These are phyloP conservation scores for Immersiporthe knoxdaviesiana DNA, from an alignment of 2,329 filamentous ascomycete species.

Conservation along the genomic window DNA sequence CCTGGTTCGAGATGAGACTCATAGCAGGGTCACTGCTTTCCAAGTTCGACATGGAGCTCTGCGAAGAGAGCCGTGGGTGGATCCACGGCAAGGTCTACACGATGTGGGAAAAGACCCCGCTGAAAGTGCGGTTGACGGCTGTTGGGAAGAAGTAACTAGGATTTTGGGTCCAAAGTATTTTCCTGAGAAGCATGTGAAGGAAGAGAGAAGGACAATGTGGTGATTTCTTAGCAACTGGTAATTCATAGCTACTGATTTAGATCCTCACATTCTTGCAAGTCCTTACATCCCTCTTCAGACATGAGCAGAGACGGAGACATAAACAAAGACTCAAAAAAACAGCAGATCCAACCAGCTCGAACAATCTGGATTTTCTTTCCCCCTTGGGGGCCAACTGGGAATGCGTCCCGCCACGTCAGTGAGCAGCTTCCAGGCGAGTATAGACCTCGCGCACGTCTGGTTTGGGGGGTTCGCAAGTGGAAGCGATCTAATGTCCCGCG, in stretches of 20 bases:
- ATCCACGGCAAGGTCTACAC: slow-evolving; percentile 42
- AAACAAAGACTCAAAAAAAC: neutral
- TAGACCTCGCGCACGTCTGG: slow-evolving; percentile 14
- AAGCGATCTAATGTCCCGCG: neutral
- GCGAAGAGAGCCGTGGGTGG: slow-evolving; percentile 43
- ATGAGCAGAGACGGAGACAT: neutral
- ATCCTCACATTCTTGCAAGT: neutral
- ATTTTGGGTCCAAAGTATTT: too few relatives aligned
- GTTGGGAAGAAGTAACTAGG: slow-evolving; percentile 14
- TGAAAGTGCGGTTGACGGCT: slow-evolving; percentile 42
- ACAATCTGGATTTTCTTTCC: neutral
- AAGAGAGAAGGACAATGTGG: too few relatives aligned
- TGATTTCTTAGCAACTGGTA: too few relatives aligned
- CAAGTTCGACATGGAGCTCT: slow-evolving; percentile 51
- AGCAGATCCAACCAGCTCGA: neutral
- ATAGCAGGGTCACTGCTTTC: slow-evolving; percentile 51
- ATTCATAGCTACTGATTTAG: too few relatives aligned
- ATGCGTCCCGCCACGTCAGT: neutral
- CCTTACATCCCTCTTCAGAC: neutral
- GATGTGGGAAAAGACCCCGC: slow-evolving; percentile 45
- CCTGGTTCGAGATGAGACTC: slow-evolving; percentile 54
- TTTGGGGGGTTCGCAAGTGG: slow-evolving; percentile 3
- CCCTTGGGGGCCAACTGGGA: neutral
- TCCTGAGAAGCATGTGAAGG: too few relatives aligned
- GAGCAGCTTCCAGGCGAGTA: neutral